A percentile compares a stretch with the other conserved stretches of the same genome.
These are phyloP conservation scores for Phtheirospermum japonicum DNA, from an alignment of 257 asterid species.

Conservation along the genomic window DNA sequence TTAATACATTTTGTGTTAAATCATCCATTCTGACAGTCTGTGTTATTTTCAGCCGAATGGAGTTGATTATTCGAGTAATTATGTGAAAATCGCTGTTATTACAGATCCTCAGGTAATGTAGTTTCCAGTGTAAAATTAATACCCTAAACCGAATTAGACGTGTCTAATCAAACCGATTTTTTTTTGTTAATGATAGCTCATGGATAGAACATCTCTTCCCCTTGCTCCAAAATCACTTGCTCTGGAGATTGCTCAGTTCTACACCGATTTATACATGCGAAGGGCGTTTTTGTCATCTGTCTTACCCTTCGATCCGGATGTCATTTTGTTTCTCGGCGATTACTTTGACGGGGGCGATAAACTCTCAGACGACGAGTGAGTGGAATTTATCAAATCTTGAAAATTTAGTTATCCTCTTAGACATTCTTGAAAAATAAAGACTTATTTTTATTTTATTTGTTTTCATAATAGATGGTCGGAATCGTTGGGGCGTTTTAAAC, in stretches of 20 bases:
- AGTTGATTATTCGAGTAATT: constrained; percentile 42
- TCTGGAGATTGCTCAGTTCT: constrained; percentile 81
- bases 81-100: constrained; percentile 74
- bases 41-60: constrained; percentile 45
- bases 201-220: constrained; percentile 82
- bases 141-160: not conserved
- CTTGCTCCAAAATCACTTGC: constrained; percentile 78
- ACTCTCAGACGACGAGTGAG: constrained; percentile 85
- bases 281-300: constrained; percentile 83
- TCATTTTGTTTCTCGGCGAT: constrained; percentile 85
- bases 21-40: constrained; percentile 20
- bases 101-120: constrained; percentile 94
- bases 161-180: constrained; percentile 14
- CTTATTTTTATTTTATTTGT: constrained; percentile 16
- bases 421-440: not conserved
- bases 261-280: constrained; percentile 91
- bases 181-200: constrained; percentile 47
- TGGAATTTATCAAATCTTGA: not conserved
- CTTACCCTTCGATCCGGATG: constrained; percentile 78
- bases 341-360: constrained; percentile 79
- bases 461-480: constrained; percentile 71
- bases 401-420: constrained; percentile 8
- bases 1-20: not conserved
- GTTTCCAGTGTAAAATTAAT: constrained; percentile 14
- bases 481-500: constrained; percentile 82